A percentile compares a stretch with the other conserved stretches of the same genome.
These are phyloP conservation scores for Gastrolobium villosum DNA, from an alignment of 306 rosid species.

Conservation along the genomic window DNA sequence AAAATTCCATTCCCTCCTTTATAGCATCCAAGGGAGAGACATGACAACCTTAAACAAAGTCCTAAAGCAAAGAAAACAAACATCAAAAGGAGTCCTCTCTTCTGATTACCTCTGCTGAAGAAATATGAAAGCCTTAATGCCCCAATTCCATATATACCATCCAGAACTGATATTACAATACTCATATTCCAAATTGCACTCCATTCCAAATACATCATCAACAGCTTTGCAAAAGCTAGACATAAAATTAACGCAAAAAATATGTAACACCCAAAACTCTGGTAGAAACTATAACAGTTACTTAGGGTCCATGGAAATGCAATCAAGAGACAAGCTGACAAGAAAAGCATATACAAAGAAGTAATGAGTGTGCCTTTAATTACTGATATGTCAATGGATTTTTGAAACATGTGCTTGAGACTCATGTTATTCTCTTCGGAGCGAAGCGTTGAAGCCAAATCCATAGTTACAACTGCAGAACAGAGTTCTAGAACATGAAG, in stretches of 20 bases:
- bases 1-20: constrained; percentile 50
- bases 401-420: constrained; percentile 54
- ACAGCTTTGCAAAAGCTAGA: constrained; percentile 42
- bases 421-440: constrained; percentile 47
- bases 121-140: constrained; percentile 57
- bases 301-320: constrained; percentile 44
- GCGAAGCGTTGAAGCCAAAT: constrained; percentile 53
- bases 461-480: constrained; percentile 44
- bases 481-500: constrained; percentile 56
- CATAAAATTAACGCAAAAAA: constrained; percentile 39
- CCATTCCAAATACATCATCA: constrained; percentile 65
- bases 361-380: constrained; percentile 56
- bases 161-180: constrained; percentile 67
- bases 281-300: constrained; percentile 10
- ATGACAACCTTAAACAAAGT: constrained; percentile 55
- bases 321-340: constrained; percentile 44
- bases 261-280: neutral
- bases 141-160: constrained; percentile 59
- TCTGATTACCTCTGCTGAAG: constrained; percentile 56
- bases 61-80: constrained; percentile 62
- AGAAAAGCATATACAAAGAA: constrained; percentile 47
- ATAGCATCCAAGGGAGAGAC: constrained; percentile 54
- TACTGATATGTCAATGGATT: constrained; percentile 42
- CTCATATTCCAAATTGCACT: constrained; percentile 77
- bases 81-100: constrained; percentile 62